These are phyloP conservation scores for Phialemoniopsis sp. DNA, from an alignment of 2,329 filamentous ascomycete species.

Conservation along the genomic window DNA sequence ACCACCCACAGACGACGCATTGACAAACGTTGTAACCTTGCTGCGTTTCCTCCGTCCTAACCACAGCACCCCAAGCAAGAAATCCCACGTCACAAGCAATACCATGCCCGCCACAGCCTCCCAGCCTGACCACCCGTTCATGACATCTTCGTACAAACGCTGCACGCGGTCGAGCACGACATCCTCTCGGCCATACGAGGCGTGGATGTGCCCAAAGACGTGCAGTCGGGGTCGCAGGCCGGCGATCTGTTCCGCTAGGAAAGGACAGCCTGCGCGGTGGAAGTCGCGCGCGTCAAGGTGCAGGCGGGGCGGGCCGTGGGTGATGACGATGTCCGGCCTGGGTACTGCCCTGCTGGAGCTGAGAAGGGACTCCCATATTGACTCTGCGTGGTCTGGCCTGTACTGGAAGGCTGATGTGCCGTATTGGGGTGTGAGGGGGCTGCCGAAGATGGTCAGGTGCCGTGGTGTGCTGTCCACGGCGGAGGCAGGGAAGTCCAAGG, in stretches of 20 bases:
- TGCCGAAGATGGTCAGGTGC: constrained; percentile 13
- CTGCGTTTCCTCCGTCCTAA: not conserved
- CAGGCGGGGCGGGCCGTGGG: constrained; percentile 16
- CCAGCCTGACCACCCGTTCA: constrained; percentile 14
- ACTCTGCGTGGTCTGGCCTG: constrained; percentile 3
- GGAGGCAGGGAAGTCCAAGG: constrained; percentile 5
- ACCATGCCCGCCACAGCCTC: constrained; percentile 10
- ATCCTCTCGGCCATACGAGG: constrained; percentile 13
- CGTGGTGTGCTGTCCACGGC: not conserved
- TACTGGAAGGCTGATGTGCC: constrained; percentile 20
- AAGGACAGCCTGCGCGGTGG: constrained; percentile 14
- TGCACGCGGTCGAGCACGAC: constrained; percentile 11
- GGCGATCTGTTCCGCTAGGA: constrained; percentile 12
- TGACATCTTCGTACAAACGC: constrained; percentile 11
- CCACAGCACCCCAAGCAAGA: not conserved
- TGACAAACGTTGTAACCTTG: constrained; percentile 6
- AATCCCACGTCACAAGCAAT: constrained; percentile 4
- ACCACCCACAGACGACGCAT: constrained; percentile 6
- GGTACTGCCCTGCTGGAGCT: not conserved
- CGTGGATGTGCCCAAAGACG: constrained; percentile 19
- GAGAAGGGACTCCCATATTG: constrained; percentile 9
- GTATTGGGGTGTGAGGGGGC: constrained; percentile 16
- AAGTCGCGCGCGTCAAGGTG: constrained; percentile 17
- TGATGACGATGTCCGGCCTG: constrained; percentile 15
- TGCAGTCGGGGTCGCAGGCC: constrained; percentile 11